These are phyloP conservation scores for Nitzschia putrida DNA, from an alignment of 108 stramenopile species.

Conservation along the genomic window DNA sequence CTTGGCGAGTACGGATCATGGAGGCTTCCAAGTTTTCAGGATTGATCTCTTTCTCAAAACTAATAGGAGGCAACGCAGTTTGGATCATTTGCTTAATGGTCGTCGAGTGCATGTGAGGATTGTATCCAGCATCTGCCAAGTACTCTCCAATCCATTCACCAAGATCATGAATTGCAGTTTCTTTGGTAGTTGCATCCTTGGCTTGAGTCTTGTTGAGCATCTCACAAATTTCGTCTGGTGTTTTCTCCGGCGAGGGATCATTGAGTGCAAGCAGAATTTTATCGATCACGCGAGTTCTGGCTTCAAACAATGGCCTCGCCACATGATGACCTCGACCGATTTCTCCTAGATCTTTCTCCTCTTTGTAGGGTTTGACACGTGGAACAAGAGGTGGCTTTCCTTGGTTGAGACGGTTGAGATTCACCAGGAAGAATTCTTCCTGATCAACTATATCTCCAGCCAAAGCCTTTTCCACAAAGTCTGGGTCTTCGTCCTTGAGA, in stretches of 20 bases:
- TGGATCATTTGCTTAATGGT: slow-evolving; percentile 54
- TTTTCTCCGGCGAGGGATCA: slow-evolving; percentile 13
- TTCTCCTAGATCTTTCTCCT: slow-evolving; percentile 33
- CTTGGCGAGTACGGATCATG: neutral
- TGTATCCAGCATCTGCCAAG: slow-evolving; percentile 47
- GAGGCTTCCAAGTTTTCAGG: slow-evolving; percentile 38
- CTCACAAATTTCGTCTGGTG: slow-evolving; percentile 29
- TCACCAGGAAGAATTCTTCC: slow-evolving; percentile 29
- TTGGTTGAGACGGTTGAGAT: slow-evolving; percentile 19
- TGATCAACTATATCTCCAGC: slow-evolving; percentile 41
- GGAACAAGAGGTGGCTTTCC: slow-evolving; percentile 39
- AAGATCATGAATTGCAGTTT: slow-evolving; percentile 30
- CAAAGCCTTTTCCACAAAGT: slow-evolving; percentile 39
- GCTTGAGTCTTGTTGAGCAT: slow-evolving; percentile 19
- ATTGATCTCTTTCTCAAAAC: slow-evolving; percentile 22
- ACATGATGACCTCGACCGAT: too few relatives aligned
- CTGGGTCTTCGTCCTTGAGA: slow-evolving; percentile 37
- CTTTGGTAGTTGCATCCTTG: slow-evolving; percentile 10
- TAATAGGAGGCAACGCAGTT: slow-evolving; percentile 43
- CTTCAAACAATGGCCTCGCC: slow-evolving; percentile 5
- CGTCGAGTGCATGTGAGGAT: slow-evolving; percentile 31
- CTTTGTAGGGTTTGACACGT: slow-evolving; percentile 35
- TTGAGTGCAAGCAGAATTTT: slow-evolving; percentile 23
- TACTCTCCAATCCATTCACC: slow-evolving; percentile 56
- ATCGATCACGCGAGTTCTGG: slow-evolving; percentile 26